Conservation (phyloP, 495 filamentous ascomycete species). For the Physcia stellaris region DNA sequence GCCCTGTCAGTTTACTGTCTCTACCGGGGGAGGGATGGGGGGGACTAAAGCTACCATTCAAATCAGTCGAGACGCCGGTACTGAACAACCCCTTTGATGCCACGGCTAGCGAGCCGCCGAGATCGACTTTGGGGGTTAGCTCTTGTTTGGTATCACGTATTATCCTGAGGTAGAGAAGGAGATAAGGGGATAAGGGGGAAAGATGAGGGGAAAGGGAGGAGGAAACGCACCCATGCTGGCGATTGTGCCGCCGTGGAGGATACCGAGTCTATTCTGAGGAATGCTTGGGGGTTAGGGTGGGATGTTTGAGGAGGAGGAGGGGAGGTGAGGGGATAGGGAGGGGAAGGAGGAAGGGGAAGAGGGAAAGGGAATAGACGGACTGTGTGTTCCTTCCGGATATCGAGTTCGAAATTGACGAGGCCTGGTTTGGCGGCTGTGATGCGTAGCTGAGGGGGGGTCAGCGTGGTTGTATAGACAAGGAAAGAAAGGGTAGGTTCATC, state of each 20-base stretch:
- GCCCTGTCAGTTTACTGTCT: constrained; percentile 1
- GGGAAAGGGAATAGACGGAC: constrained; percentile 43
- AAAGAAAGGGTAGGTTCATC: no score
- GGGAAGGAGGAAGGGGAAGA: neutral
- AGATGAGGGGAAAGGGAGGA: no score
- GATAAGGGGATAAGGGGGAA: no score
- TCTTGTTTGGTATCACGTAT: no score
- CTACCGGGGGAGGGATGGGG: neutral
- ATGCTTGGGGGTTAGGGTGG: no score
- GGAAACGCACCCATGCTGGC: constrained; percentile 64
- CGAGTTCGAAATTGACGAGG: constrained; percentile 72
- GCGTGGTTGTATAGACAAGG: no score
- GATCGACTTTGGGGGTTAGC: constrained; percentile 47
- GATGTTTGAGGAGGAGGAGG: no score
- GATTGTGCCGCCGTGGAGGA: constrained; percentile 88
- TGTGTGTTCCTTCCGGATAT: constrained; percentile 78
- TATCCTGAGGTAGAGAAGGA: neutral
- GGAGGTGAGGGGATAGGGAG: no score
- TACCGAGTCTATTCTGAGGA: constrained; percentile 88
- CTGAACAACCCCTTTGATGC: constrained; percentile 77
- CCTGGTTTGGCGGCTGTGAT: constrained; percentile 66
- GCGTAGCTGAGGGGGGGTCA: no score
- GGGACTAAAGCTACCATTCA: constrained; percentile 51
- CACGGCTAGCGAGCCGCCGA: constrained; percentile 86
- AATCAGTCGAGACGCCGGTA: constrained; percentile 85